Evolutionary conservation across 2,329 filamentous ascomycete genomes (phyloP).

Genomic region (Verticillium nonalfalfae): DNA sequence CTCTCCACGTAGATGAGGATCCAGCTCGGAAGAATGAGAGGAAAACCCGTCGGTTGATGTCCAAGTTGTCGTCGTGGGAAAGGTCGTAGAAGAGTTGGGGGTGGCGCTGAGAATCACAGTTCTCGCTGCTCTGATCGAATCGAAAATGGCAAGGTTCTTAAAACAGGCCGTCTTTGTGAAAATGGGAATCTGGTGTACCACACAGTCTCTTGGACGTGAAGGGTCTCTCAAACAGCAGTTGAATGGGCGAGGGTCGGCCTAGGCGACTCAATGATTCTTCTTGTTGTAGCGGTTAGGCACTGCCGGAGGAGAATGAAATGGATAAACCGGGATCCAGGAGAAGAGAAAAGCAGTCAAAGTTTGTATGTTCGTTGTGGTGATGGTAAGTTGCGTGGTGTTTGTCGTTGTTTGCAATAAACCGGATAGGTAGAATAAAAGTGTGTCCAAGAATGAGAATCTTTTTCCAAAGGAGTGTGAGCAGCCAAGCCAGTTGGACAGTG

Average conservation of each 20-base stretch:
- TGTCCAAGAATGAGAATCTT: conserved; percentile 35
- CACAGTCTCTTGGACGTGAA: neutral
- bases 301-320: conserved; percentile 1
- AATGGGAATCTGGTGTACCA: conserved; percentile 6
- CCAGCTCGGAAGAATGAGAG: neutral
- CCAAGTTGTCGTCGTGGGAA: neutral
- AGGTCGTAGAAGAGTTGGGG: neutral
- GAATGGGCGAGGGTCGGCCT: neutral
- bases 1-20: neutral
- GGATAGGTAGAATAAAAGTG: conserved; percentile 13
- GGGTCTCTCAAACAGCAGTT: neutral
- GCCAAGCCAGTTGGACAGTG: conserved; percentile 50
- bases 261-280: neutral
- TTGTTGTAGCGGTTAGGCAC: neutral
- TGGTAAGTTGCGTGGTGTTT: conserved; percentile 6
- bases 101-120: conserved; percentile 6
- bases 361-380: neutral
- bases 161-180: neutral
- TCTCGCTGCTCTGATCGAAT: conserved; percentile 14
- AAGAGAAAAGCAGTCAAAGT: conserved; percentile 4
- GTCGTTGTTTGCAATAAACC: conserved; percentile 10
- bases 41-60: neutral
- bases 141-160: conserved; percentile 3
- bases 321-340: conserved; percentile 6
- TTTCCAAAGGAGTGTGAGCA: conserved; percentile 45